phyloP scores from a whole-genome alignment of 2,329 filamentous ascomycete genomes.

The Diplodia seriata region DNA sequence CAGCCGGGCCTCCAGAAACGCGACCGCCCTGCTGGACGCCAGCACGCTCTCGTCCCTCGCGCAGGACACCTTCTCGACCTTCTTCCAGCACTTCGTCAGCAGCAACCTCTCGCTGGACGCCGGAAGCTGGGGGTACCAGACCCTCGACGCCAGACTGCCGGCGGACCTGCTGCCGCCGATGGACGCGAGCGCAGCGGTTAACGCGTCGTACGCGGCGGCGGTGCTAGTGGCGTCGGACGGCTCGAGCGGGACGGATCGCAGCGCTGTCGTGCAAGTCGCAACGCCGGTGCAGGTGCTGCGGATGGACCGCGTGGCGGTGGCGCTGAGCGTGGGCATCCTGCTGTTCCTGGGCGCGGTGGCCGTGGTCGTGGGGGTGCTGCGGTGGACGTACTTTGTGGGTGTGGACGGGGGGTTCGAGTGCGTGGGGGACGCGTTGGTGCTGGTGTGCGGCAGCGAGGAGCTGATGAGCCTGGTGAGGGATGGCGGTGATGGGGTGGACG shows the following conservation, averaged over 20 bases:
- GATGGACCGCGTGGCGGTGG: too few species aligned
- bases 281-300: too few species aligned
- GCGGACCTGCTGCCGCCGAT: not conserved
- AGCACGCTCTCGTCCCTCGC: constrained; percentile 31
- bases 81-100: constrained; percentile 40
- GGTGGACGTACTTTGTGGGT: constrained; percentile 34
- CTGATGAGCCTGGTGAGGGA: constrained; percentile 37
- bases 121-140: constrained; percentile 40
- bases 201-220: constrained; percentile 34
- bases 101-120: constrained; percentile 35
- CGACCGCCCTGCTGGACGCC: constrained; percentile 34
- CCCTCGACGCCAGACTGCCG: constrained; percentile 37
- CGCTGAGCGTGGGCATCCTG: constrained; percentile 33
- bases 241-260: too few species aligned
- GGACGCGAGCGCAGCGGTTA: not conserved
- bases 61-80: constrained; percentile 39
- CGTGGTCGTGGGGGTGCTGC: constrained; percentile 35
- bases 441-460: constrained; percentile 40
- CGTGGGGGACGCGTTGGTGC: constrained; percentile 39
- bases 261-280: too few species aligned
- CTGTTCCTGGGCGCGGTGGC: constrained; percentile 38
- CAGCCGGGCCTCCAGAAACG: constrained; percentile 36
- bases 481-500: too few species aligned
- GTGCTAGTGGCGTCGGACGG: constrained; percentile 36
- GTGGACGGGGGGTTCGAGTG: constrained; percentile 39